These are phyloP conservation scores for Cinnamomum micranthum DNA, from an alignment of 164 flowering plant species.

Conservation along the genomic window DNA sequence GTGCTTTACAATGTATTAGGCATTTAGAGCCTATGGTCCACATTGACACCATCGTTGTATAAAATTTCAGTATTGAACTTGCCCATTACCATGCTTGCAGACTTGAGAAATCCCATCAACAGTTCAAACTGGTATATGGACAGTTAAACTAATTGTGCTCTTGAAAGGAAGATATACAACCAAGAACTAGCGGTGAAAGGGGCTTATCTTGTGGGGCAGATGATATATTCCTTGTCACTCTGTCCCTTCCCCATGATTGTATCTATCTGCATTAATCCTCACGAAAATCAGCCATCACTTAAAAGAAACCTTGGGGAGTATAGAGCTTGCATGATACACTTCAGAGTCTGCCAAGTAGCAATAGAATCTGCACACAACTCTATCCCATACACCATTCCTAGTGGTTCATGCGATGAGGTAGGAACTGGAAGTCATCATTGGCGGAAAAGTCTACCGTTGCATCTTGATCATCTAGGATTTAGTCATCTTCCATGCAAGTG, in stretches of 20 bases:
- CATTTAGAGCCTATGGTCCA: no score
- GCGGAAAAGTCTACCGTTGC: background rate
- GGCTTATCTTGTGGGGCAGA: background rate
- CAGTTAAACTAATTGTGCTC: no score
- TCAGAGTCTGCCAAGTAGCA: no score
- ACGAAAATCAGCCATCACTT: background rate
- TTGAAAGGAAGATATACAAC: background rate
- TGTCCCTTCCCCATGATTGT: background rate
- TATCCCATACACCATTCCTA: background rate
- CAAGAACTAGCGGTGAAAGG: background rate
- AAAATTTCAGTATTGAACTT: no score
- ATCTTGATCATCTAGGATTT: no score
- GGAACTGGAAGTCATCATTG: background rate
- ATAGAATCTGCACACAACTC: background rate
- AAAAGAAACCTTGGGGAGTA: background rate
- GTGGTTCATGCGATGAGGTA: background rate
- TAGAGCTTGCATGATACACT: background rate
- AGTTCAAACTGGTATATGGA: no score
- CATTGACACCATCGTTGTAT: no score
- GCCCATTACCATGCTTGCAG: no score
- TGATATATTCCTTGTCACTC: background rate
- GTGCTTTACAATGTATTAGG: background rate
- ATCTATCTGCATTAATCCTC: background rate
- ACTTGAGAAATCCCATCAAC: no score
- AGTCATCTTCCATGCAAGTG: background rate